Conservation (phyloP, 2,329 filamentous ascomycete genomes). For the Neofusicoccum parvum region DNA sequence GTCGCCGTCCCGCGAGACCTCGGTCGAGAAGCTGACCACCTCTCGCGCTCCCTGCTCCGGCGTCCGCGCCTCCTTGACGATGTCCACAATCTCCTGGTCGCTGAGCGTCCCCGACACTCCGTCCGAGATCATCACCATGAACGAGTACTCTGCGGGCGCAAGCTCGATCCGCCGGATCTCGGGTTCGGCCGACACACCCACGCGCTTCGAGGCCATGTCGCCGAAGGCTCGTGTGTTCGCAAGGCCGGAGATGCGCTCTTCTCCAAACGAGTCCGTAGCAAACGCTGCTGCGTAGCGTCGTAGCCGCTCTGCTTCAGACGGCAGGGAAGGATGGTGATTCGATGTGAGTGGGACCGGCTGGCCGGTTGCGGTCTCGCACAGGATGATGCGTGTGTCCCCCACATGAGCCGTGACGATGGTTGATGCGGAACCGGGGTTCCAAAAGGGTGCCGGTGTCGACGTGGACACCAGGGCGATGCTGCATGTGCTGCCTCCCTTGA, state of each 20-base stretch:
- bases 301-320: slow-evolving; percentile 78
- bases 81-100: slow-evolving; percentile 95
- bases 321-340: slow-evolving; percentile 90
- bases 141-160: slow-evolving; percentile 80
- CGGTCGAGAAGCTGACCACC: slow-evolving; percentile 84
- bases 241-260: slow-evolving; percentile 90
- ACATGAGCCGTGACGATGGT: slow-evolving; percentile 88
- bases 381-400: slow-evolving; percentile 86
- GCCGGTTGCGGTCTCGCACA: slow-evolving; percentile 85
- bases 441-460: slow-evolving; percentile 87
- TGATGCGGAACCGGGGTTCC: slow-evolving; percentile 85
- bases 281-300: slow-evolving; percentile 85
- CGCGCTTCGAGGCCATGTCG: slow-evolving; percentile 86
- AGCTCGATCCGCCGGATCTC: slow-evolving; percentile 81
- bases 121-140: slow-evolving; percentile 85
- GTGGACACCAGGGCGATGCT: slow-evolving; percentile 90
- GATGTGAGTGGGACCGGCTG: slow-evolving; percentile 79
- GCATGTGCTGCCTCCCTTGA: slow-evolving; percentile 91
- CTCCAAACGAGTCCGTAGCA: slow-evolving; percentile 93
- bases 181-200: slow-evolving; percentile 92
- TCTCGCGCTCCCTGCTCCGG: slow-evolving; percentile 81
- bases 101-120: slow-evolving; percentile 82
- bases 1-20: slow-evolving; percentile 68
- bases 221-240: slow-evolving; percentile 95
- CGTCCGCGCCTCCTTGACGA: slow-evolving; percentile 89